A percentile compares a stretch with the other conserved stretches of the same genome.
Conservation (phyloP, 78 protist genomes). For the Chrysochromulina tobinii region DNA sequence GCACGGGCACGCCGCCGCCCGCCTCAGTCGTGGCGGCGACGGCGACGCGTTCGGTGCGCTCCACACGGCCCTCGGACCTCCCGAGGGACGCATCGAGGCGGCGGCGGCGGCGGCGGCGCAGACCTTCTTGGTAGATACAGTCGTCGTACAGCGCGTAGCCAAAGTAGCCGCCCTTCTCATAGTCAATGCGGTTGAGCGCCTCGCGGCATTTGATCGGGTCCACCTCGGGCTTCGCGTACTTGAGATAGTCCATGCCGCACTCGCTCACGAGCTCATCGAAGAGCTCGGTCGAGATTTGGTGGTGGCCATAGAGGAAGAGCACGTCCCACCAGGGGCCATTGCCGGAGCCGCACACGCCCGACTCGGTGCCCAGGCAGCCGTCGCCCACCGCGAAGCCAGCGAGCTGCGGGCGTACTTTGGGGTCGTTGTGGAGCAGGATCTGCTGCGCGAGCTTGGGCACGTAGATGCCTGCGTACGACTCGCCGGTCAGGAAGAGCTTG, state of each 20-base stretch:
- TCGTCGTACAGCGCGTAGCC: constrained; percentile 1
- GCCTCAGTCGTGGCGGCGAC: not conserved
- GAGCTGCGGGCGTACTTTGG: not conserved
- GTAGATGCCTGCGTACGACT: constrained; percentile 70
- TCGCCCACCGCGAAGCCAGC: constrained; percentile 38
- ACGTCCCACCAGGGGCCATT: not conserved
- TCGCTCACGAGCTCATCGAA: not conserved
- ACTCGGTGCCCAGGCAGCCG: constrained; percentile 26
- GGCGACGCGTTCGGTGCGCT: too few species aligned
- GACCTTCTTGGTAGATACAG: not conserved
- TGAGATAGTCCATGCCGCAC: not conserved
- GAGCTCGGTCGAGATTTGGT: constrained; percentile 3
- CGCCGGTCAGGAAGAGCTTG: constrained; percentile 43
- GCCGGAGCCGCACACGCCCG: not conserved
- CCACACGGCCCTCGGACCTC: too few species aligned
- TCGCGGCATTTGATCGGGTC: not conserved
- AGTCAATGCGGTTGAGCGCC: not conserved
- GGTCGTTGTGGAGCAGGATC: constrained; percentile 1
- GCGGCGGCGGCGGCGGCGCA: not conserved
- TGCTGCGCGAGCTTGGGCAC: constrained; percentile 38
- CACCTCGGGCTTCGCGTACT: not conserved
- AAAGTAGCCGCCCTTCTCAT: constrained; percentile 34
- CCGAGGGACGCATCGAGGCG: too few species aligned
- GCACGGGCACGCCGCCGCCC: not conserved
- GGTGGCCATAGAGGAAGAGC: constrained; percentile 38